Conservation (phyloP, 352 stramenopile species). For the Blastocystis hominis region DNA sequence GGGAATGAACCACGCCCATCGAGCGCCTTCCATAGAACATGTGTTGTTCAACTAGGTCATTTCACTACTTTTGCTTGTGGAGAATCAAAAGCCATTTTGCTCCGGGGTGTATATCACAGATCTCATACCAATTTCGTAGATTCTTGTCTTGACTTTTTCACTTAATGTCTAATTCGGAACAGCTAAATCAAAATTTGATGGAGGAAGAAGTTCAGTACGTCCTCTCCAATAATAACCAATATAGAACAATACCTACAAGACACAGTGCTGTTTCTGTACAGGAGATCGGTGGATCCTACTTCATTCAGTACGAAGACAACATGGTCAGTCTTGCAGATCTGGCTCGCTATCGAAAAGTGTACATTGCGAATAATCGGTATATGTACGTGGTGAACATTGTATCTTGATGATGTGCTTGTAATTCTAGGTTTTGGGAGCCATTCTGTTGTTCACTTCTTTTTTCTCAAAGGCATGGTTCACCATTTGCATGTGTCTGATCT, state of each 20-base stretch:
- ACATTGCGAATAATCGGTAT: slow-evolving; percentile 45
- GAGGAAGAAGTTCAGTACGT: not conserved
- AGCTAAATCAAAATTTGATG: not conserved
- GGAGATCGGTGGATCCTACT: not conserved
- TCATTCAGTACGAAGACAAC: slow-evolving; percentile 16
- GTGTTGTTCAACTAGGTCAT: no score
- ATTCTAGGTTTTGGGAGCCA: slow-evolving; percentile 1
- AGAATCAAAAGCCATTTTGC: no score
- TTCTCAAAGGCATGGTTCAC: not conserved
- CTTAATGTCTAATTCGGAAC: not conserved
- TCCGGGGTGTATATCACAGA: no score
- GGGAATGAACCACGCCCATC: no score
- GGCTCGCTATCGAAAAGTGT: slow-evolving; percentile 36
- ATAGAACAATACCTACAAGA: not conserved
- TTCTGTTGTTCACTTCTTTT: slow-evolving; percentile 25
- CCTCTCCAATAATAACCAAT: no score
- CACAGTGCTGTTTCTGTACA: not conserved
- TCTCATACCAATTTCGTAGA: not conserved
- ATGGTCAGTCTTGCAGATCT: slow-evolving; percentile 17
- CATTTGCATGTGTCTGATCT: not conserved
- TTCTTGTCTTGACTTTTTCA: not conserved
- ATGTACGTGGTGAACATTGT: not conserved
- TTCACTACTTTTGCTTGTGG: no score
- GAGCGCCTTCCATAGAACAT: no score
- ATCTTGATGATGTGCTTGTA: not conserved